Evolutionary conservation across 108 stramenopile genomes (phyloP), one percentile per base, ranked within the genome.

Genomic region (Schizochytrium sp.): DNA sequence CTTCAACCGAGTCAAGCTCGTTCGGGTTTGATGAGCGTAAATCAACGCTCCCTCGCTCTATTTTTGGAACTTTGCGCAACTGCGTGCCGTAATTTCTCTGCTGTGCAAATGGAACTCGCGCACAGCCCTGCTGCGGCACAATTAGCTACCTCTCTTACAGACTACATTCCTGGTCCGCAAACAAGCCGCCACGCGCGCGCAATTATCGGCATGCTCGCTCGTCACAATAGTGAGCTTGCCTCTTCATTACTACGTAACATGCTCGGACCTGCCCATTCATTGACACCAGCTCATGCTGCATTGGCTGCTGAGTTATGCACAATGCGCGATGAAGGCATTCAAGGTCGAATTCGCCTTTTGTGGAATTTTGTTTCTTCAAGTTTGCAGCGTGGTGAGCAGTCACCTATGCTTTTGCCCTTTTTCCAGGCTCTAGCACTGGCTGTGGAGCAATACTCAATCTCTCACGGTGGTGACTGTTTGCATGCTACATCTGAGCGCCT

Each of bases 41-140:
- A 49, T 2, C 76, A 83, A 53, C 47, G 76, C 10, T 83, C 76
- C 13, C 47, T 83, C n/a, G 76, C 76, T 13, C 53, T 83, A 13
- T 83, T 83, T 83, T 28, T 83, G 17, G 76, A 83, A 53, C 76
- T 83, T 7, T 83, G 76, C 76, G 76, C 76, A 8, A 83, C 76
- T 50, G 76, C 76, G 28, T 83, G 76, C 53, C 76, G 76, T n/a
- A 83, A 83, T 50, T 83, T 83, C 40, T 15, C 15, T n/a, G 28
- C 76, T 0, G 76, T 83, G 47, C 76, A 83, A 40, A 49, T 55
- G 76, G 15, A 49, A 8, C 76, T 83, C 28, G 76, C 76, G 50
- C 47, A 83, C 53, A 55, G 50, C 28, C 12, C 45, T n/a, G 40
- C 76, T n/a, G 5, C 76, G 12, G 19, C 76, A 8, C 53, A 49